phyloP scores from a whole-genome alignment of 2,329 filamentous ascomycete genomes.

The Lasiodiplodia sp. region DNA sequence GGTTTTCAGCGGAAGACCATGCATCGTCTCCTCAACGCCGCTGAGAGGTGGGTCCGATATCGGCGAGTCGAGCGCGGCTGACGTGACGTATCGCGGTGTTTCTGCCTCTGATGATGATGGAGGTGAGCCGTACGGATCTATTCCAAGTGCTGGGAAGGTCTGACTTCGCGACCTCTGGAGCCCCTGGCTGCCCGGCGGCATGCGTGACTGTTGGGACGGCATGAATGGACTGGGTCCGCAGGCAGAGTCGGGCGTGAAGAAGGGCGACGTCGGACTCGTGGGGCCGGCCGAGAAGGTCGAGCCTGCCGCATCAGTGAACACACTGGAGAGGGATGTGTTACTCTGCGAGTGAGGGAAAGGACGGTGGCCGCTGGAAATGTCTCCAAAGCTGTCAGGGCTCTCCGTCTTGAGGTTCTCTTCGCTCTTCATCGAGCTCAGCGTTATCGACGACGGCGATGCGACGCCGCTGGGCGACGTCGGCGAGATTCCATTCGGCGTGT shows the following conservation, averaged over 20 bases:
- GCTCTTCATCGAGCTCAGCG: slow-evolving; percentile 66
- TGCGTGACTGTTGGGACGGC: slow-evolving; percentile 59
- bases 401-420: slow-evolving; percentile 71
- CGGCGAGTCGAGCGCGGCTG: slow-evolving; percentile 59
- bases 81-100: slow-evolving; percentile 61
- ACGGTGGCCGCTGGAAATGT: slow-evolving; percentile 67
- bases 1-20: slow-evolving; percentile 41
- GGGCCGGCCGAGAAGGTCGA: slow-evolving; percentile 73
- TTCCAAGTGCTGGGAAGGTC: slow-evolving; percentile 75
- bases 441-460: slow-evolving; percentile 72
- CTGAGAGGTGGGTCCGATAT: slow-evolving; percentile 39
- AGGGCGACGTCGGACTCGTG: slow-evolving; percentile 76
- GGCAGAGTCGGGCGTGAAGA: slow-evolving; percentile 79
- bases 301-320: slow-evolving; percentile 70
- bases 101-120: slow-evolving; percentile 60
- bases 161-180: slow-evolving; percentile 84
- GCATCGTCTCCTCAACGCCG: slow-evolving; percentile 52
- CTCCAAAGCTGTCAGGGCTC: slow-evolving; percentile 64
- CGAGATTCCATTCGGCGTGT: slow-evolving; percentile 72
- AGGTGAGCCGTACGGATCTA: slow-evolving; percentile 65
- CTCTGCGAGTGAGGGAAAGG: slow-evolving; percentile 68
- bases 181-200: slow-evolving; percentile 58
- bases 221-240: slow-evolving; percentile 70
- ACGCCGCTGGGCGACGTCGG: slow-evolving; percentile 75
- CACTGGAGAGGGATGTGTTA: slow-evolving; percentile 71